Percentiles rank a stretch among this genome's conserved stretches.
phyloP scores from a whole-genome alignment of 805 yeast genomes.

The Kodamaea fukazawae region DNA sequence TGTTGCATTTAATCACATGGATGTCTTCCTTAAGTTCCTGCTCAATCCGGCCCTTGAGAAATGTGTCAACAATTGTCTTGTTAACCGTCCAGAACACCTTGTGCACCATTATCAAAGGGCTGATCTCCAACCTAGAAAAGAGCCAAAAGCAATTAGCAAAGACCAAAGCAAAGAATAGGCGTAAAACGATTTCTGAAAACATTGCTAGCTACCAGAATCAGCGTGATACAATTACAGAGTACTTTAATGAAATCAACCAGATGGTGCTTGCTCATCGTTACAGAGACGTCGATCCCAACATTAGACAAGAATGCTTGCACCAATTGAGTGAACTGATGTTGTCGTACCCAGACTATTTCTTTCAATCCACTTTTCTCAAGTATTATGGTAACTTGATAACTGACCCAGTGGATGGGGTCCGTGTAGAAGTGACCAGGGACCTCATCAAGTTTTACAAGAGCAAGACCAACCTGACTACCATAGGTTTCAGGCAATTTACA shows the following conservation, averaged over 20 bases:
- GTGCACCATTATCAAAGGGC: constrained; percentile 46
- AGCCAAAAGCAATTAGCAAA: constrained; percentile 42
- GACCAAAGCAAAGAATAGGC: constrained; percentile 37
- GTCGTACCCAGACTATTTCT: constrained; percentile 65
- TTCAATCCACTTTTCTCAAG: constrained; percentile 66
- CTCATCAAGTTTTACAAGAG: constrained; percentile 49
- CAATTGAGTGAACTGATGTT: constrained; percentile 71
- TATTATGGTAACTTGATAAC: constrained; percentile 84
- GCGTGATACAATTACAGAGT: constrained; percentile 51
- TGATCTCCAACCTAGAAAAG: constrained; percentile 38
- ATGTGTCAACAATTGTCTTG: constrained; percentile 58
- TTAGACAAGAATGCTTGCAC: constrained; percentile 66
- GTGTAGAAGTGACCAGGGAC: constrained; percentile 61
- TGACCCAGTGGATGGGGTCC: constrained; percentile 60
- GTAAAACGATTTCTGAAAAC: constrained; percentile 45
- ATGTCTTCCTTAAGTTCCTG: constrained; percentile 68
- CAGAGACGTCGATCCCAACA: constrained; percentile 71
- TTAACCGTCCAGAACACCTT: constrained; percentile 60
- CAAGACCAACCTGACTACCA: constrained; percentile 30
- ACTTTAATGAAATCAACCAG: constrained; percentile 62
- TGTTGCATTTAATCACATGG: constrained; percentile 70
- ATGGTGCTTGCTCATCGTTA: constrained; percentile 72
- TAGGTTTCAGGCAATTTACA: constrained; percentile 75
- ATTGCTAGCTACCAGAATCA: constrained; percentile 40
- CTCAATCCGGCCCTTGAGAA: constrained; percentile 67